A percentile compares a stretch with the other conserved stretches of the same genome.
Conservation (phyloP, 305 asterid species). For the Salvia sclarea region DNA sequence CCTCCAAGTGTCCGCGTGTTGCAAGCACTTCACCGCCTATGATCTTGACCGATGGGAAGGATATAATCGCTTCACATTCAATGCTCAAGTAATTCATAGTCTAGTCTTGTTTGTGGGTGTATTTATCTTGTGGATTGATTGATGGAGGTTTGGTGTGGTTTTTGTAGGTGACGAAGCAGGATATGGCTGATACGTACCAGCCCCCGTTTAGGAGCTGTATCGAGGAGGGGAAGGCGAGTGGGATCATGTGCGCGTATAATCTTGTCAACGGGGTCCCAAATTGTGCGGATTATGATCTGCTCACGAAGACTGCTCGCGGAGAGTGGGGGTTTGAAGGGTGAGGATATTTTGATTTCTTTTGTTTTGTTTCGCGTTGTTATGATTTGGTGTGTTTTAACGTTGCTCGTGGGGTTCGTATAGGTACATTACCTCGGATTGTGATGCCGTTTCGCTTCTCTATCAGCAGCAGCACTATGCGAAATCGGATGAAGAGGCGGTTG, state of each 20-base stretch:
- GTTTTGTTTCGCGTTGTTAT: background rate
- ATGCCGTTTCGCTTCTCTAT: slow-evolving; percentile 62
- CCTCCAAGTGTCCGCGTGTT: slow-evolving; percentile 78
- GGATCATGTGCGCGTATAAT: slow-evolving; percentile 91
- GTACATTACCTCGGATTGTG: slow-evolving; percentile 77
- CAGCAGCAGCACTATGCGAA: slow-evolving; percentile 61
- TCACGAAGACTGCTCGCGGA: slow-evolving; percentile 65
- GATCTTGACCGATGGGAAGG: slow-evolving; percentile 78
- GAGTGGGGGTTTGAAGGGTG: slow-evolving; percentile 78
- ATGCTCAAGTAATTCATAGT: slow-evolving; percentile 64
- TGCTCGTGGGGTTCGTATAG: slow-evolving; percentile 36
- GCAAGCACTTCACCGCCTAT: slow-evolving; percentile 81
- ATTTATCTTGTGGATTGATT: background rate
- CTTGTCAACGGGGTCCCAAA: slow-evolving; percentile 75
- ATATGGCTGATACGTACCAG: slow-evolving; percentile 53
- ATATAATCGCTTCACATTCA: slow-evolving; percentile 47
- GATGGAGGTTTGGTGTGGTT: background rate
- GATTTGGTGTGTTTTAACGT: background rate
- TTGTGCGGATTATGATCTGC: slow-evolving; percentile 71
- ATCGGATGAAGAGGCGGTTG: slow-evolving; percentile 70
- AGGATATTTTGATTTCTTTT: background rate
- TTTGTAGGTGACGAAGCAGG: slow-evolving; percentile 48
- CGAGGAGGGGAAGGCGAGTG: slow-evolving; percentile 69
- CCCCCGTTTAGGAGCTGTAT: slow-evolving; percentile 54
- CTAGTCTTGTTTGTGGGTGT: too few relatives aligned